These are phyloP conservation scores for Fonsecaea multimorphosa DNA, from an alignment of 2,329 filamentous ascomycete genomes.

Conservation along the genomic window DNA sequence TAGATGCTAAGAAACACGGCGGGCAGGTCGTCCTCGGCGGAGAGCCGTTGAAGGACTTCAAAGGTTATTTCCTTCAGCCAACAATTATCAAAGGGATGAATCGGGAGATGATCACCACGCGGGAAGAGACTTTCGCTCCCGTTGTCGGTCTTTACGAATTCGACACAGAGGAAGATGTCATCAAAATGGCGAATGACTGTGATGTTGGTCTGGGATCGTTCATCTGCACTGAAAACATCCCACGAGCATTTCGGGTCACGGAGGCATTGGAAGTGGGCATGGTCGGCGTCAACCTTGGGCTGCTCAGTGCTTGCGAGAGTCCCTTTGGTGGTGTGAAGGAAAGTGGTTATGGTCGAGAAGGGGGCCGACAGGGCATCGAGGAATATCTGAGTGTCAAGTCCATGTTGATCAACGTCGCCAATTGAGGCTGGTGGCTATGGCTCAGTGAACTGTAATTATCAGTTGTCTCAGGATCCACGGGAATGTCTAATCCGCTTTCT, in stretches of 20 bases:
- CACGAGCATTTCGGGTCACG: constrained; percentile 66
- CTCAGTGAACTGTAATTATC: neutral
- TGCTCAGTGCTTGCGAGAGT: constrained; percentile 34
- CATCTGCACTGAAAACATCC: constrained; percentile 59
- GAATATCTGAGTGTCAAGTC: constrained; percentile 41
- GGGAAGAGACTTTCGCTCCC: constrained; percentile 66
- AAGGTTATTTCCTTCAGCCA: constrained; percentile 49
- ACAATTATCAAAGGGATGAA: constrained; percentile 41
- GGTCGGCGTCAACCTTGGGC: constrained; percentile 68
- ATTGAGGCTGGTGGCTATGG: constrained; percentile 1
- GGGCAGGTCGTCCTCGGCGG: constrained; percentile 42
- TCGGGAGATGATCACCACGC: constrained; percentile 47
- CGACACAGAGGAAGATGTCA: constrained; percentile 64
- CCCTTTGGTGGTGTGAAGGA: constrained; percentile 42
- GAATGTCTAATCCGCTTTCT: neutral
- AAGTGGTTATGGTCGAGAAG: constrained; percentile 59
- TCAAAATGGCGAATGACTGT: constrained; percentile 61
- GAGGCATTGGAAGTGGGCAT: constrained; percentile 82
- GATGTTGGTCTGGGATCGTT: constrained; percentile 63
- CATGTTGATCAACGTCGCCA: constrained; percentile 39
- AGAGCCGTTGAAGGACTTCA: constrained; percentile 32
- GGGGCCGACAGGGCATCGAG: constrained; percentile 55
- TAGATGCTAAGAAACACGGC: constrained; percentile 42
- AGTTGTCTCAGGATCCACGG: neutral
- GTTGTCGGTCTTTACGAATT: constrained; percentile 47